These are phyloP conservation scores for Jatropha multifida DNA, from an alignment of 441 rosid species.

Conservation along the genomic window DNA sequence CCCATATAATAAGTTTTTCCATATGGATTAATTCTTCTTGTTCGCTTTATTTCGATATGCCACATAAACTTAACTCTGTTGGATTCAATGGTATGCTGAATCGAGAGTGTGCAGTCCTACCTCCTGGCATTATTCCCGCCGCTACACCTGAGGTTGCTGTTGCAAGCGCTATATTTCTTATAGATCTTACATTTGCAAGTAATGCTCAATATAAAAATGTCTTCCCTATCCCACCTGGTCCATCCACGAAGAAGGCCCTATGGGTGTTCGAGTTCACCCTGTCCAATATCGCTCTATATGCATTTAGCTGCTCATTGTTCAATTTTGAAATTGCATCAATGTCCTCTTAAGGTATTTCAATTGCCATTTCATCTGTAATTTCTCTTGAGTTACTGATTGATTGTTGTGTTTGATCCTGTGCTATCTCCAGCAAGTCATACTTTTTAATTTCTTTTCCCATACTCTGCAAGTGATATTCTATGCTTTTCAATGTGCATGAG, in stretches of 20 bases:
- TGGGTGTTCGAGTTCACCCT: background rate
- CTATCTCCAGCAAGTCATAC: too few relatives aligned
- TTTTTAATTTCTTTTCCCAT: too few relatives aligned
- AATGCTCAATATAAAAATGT: background rate
- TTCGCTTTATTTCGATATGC: background rate
- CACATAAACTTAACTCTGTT: background rate
- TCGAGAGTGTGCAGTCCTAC: background rate
- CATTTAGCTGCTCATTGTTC: background rate
- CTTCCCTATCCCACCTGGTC: background rate
- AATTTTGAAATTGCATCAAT: too few relatives aligned
- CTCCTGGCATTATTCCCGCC: background rate
- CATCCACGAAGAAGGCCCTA: background rate
- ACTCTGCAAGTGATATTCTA: too few relatives aligned
- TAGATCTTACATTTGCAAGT: background rate
- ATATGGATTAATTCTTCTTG: background rate
- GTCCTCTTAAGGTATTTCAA: background rate
- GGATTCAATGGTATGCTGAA: background rate
- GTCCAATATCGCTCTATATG: background rate
- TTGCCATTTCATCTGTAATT: background rate
- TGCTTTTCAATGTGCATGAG: too few relatives aligned
- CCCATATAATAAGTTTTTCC: background rate
- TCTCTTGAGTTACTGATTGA: background rate
- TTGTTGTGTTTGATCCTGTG: background rate
- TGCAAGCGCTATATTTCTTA: background rate
- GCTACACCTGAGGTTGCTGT: background rate